Percentiles rank a stretch among this genome's conserved stretches.
phyloP scores from a whole-genome alignment of 2,329 filamentous ascomycete genomes.

The Aspergillus quadricinctus region DNA sequence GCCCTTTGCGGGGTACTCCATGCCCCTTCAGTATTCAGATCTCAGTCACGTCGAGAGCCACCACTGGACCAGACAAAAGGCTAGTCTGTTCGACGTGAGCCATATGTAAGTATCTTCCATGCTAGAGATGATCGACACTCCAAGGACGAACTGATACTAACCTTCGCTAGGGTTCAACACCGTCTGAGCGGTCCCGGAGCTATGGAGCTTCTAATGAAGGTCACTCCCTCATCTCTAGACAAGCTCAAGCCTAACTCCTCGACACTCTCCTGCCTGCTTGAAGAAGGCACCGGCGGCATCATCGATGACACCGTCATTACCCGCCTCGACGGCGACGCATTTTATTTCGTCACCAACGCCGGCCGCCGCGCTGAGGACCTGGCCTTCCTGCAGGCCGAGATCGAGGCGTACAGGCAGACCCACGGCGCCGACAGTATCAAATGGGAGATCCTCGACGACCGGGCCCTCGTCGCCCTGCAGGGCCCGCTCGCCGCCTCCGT shows the following conservation, averaged over 20 bases:
- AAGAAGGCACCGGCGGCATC: conserved; percentile 78
- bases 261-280: conserved; percentile 79
- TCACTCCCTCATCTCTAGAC: conserved; percentile 73
- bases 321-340: conserved; percentile 65
- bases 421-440: conserved; percentile 52
- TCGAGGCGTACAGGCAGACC: conserved; percentile 56
- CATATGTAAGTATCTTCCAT: conserved; percentile 70
- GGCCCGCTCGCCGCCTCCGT: conserved; percentile 72
- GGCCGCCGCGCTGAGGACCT: conserved; percentile 86
- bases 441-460: conserved; percentile 67
- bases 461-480: conserved; percentile 83
- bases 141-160: background rate
- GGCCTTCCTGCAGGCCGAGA: conserved; percentile 67
- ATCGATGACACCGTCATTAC: conserved; percentile 93
- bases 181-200: conserved; percentile 76
- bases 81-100: conserved; percentile 90
- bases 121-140: background rate
- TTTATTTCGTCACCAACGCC: conserved; percentile 95
- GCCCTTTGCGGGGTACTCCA: conserved; percentile 86
- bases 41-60: conserved; percentile 79
- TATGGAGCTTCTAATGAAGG: conserved; percentile 71
- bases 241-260: conserved; percentile 64
- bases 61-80: conserved; percentile 80
- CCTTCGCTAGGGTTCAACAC: conserved; percentile 63
- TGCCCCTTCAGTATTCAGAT: conserved; percentile 85